Evolutionary conservation across 2,329 filamentous ascomycete species (phyloP), one percentile per base, ranked within the genome.

Genomic region (Alternaria longipes): DNA sequence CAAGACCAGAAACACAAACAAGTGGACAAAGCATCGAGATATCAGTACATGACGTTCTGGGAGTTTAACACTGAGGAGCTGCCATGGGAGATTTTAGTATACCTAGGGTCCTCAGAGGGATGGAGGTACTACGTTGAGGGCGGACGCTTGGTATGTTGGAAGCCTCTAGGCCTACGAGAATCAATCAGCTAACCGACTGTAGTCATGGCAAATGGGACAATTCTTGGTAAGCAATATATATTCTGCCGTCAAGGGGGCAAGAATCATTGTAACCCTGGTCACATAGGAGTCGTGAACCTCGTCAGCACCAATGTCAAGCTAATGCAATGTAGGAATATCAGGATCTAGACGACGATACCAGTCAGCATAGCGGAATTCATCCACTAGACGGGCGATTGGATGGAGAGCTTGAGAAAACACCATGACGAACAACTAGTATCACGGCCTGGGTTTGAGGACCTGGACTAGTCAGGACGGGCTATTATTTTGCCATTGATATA

Each of bases 21-120:
- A 41, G 30, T 62, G 4, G 53, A 62, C 8, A 47, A 45, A 3
- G 38, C 45, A 5, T 42, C 54, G 9, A 45, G 63, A 41, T 56
- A 61, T n/a, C 62, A 59, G n/a, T 68, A 66, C 54, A 54, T 68
- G 45, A 66, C 63, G 2, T 54, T 68, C 7, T 68, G 61, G 65
- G 65, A 68, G 36, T 66, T 64, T 42, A 61, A 61, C 20, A 60
- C 41, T 14, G 61, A 63, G 14, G 65, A 68, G 1, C 24, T 68
- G 26, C 65, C 65, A 8, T 68, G 65, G 65, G 65, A 68, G 24
- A 51, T 66, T 4, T 16, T 68, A 24, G 54, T 68, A n/a, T 64
- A 64, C 16, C 49, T 68, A 18, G 65, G 65, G 1, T 60, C 59
- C 28, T 64, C 63, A 32, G 61, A 64, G 22, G 36, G 56, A 18